Base-by-base conservation (phyloP, 495 filamentous ascomycete genomes). In the Astrocystis sublimbata region DNA sequence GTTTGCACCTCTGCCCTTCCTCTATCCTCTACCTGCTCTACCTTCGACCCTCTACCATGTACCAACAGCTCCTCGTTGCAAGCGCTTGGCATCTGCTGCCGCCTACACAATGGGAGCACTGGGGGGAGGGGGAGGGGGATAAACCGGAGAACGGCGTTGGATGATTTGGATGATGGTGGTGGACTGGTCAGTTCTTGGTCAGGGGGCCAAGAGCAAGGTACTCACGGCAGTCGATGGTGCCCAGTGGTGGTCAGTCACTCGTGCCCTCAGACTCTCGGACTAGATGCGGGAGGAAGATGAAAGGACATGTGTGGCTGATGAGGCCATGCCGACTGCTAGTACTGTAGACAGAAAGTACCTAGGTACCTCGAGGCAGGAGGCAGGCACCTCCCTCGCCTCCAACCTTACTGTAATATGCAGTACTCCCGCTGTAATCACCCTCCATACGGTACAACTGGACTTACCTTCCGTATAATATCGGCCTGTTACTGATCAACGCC, bases 141-240 rank as follows among this genome's bases (percentile, higher is more conserved):
- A 56, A 62, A 56, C 60, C 60, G 60, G 51, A 62, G 51, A 62
- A 62, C 50, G 24, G 60, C 60, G 50, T 56, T 49, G 45, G 33
- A 51, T 62, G 56, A 41, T 62, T 56, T 49, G 45, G 33, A 51
- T 62, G 56, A 41, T 62, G 60, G 36, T 62, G 60, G 60, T 30
- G 50, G 51, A 56, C 4, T 54, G 59, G 47, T 42, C 40, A 42
- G 15, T 15, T 17, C 40, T n/a, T 42, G 41, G 41, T 62, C 60
- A 56, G 60, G 51, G 60, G 60, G 56, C n/a, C 51, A 24, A 42
- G 28, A 62, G 51, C 19, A 46, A 21, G 41, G 41, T 17, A 43
- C 41, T 9, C n/a, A 38, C 36, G n/a, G 36, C 36, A 38, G 36
- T n/a, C n/a, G n/a, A 42, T 6, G 6, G 24, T 17, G 30, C 24